Base-by-base conservation (phyloP, 352 stramenopile species). In the Pythium scleroteichum region DNA sequence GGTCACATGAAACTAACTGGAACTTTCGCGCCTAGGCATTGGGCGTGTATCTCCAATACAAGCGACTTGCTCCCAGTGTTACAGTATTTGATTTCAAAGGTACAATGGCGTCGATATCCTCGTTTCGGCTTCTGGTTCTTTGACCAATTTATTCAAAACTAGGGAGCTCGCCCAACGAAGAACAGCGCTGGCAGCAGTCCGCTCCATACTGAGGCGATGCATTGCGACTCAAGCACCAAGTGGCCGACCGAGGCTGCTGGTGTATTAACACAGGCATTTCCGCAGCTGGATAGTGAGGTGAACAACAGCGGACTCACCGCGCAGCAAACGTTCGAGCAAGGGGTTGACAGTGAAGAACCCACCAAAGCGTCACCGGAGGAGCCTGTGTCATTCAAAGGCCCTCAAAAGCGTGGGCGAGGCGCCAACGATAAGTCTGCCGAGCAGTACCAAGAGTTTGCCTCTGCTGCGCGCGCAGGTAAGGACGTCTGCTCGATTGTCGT, bases 201-300 rank as follows among this genome's bases (percentile, higher is more conserved):
- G 17, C 50, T 93, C 57, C 84, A 91, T 54, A 79, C 81, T 6
- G 81, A 93, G 57, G 81, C 81, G n/a, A 85, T 89, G 72, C 84
- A 90, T 46, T 89, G 81, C 53, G 79, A 91, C 16, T 53, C 74
- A 2, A 76, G 62, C 39, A 56, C 69, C 13, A 68, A 69, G 20
- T 92, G 83, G 81, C 83, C 83, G 0, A 88, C 72, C 4, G 61
- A 66, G 3, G 78, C 76, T 19, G 80, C 77, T 12, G 61, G 78
- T 1, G 58, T 59, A 2, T 56, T 92, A 22, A 61, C 63, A 2
- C 71, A 66, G 49, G 78, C 75, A 7, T 92, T 88, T 50, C 77
- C 80, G 3, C 68, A 88, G 53, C 66, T 89, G 24, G 72, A 75
- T 20, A 56, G 56, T 13, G 72, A 82, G n/a, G 57, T 70, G 4